phyloP scores from a whole-genome alignment of 2,329 filamentous ascomycete genomes.

The Hypoxylon sp. region DNA sequence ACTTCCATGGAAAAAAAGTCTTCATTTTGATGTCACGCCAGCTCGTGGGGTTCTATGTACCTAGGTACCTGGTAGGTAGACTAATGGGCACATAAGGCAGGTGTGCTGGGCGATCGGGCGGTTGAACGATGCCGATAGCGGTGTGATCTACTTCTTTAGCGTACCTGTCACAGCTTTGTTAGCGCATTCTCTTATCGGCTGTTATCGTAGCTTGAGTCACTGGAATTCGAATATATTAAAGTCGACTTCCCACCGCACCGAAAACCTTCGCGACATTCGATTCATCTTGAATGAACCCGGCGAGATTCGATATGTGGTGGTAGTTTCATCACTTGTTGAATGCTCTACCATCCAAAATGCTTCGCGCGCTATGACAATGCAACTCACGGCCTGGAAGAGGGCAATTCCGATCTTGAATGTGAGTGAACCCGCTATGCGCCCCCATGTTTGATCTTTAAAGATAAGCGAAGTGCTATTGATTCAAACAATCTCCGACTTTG shows the following conservation, averaged over 20 bases:
- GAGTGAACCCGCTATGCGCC: conserved; percentile 39
- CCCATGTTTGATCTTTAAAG: background rate
- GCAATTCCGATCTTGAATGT: conserved; percentile 56
- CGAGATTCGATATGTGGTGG: conserved; percentile 25
- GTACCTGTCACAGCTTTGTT: conserved; percentile 28
- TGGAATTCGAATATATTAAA: conserved; percentile 40
- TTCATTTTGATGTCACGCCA: conserved; percentile 38
- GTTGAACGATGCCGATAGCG: conserved; percentile 39
- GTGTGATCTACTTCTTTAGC: conserved; percentile 15
- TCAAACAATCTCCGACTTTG: background rate
- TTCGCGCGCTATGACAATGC: conserved; percentile 57
- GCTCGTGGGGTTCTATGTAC: conserved; percentile 21
- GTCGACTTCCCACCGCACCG: conserved; percentile 17
- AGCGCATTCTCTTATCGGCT: conserved; percentile 36
- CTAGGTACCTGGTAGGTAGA: no score
- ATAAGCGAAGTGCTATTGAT: conserved; percentile 1
- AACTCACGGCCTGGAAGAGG: conserved; percentile 59
- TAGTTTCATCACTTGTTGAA: conserved; percentile 24
- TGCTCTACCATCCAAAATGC: conserved; percentile 43
- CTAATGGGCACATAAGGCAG: conserved; percentile 22
- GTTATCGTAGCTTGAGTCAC: conserved; percentile 38
- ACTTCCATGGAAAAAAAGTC: conserved; percentile 27
- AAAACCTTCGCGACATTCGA: background rate
- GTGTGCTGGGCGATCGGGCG: conserved; percentile 22
- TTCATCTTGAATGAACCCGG: background rate